A percentile compares a stretch with the other conserved stretches of the same genome.
These are phyloP conservation scores for Pyrenula aspistea DNA, from an alignment of 495 filamentous ascomycete genomes.

Conservation along the genomic window DNA sequence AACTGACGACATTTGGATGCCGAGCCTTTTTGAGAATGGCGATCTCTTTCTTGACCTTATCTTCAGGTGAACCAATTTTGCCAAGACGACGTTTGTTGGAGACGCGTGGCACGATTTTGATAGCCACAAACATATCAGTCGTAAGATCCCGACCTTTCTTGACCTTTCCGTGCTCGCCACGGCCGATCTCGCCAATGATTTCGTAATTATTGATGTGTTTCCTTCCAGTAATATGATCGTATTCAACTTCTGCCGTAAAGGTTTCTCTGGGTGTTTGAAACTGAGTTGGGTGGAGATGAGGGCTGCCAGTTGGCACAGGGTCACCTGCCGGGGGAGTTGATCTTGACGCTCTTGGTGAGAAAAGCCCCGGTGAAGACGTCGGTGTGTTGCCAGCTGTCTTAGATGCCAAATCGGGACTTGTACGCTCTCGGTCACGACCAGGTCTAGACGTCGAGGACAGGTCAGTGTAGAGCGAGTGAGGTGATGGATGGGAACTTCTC, in stretches of 20 bases:
- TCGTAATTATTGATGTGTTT: conserved; percentile 97
- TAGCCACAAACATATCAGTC: conserved; percentile 74
- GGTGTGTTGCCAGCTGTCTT: conserved; percentile 55
- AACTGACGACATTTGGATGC: conserved; percentile 86
- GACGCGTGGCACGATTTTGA: conserved; percentile 96
- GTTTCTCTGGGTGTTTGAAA: conserved; percentile 59
- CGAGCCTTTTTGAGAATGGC: conserved; percentile 96
- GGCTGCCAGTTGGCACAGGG: conserved; percentile 33
- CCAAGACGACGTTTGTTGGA: conserved; percentile 88
- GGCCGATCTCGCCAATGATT: conserved; percentile 88
- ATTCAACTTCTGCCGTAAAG: conserved; percentile 77
- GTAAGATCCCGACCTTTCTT: conserved; percentile 75
- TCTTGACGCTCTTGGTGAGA: conserved; percentile 28
- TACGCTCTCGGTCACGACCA: conserved; percentile 14
- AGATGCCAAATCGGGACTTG: conserved; percentile 17
- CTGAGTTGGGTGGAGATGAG: conserved; percentile 53
- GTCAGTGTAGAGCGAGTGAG: conserved; percentile 16
- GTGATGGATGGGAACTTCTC: conserved; percentile 28
- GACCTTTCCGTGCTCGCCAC: conserved; percentile 93
- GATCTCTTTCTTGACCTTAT: conserved; percentile 94
- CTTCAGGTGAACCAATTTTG: conserved; percentile 58
- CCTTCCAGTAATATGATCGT: conserved; percentile 74
- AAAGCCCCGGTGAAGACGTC: conserved; percentile 55
- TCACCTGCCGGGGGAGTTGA: conserved; percentile 31
- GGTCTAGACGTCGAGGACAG: conserved; percentile 18